Evolutionary conservation across 495 filamentous ascomycete species (phyloP), one percentile per base, ranked within the genome.

Genomic region (Staphylotrichum longicolle): DNA sequence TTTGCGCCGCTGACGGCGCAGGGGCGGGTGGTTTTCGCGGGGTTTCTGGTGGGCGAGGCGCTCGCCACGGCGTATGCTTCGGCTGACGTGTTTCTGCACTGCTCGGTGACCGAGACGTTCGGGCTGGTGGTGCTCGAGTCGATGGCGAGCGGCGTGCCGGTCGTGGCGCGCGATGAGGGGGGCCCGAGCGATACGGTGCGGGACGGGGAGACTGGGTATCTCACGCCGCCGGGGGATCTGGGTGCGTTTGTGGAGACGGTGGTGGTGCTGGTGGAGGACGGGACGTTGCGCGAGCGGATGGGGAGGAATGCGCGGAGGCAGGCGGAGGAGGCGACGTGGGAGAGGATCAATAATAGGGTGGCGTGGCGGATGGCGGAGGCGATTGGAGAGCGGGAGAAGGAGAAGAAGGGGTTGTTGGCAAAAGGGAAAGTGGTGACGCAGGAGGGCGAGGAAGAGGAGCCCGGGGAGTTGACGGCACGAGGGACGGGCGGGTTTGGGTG

Each of bases 241-340:
- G 27, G 2, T 3, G 39, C 37, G 8, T 54, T 54, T 33, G 52
- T 54, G 15, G 52, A 54, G 9, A 41, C 4, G 39, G 52, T 54
- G 6, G 15, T 54, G 37, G 12, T 15, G 20, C 4, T 54, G 11
- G 52, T 39, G 3, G 33, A 30, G 1, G 52, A 54, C 20, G 27
- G 4, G 1, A 39, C 15, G 4, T 20, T 54, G 7, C 52, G 52
- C 2, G 7, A 33, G 8, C 15, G 5, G 20, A 7, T 32, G 9
- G 4, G 52, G 14, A 11, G 3, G 27, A 54, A 54, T 14, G 52
- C 52, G 0, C 52, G 52, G 9, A 5, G 15, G 2, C 39, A 54
- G 11, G 52, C 52, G 1, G 52, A 54, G 52, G 20, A 54, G 52
- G 52, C 52, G 20, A 54, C 52, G 8, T 54, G 52, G 52, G 52